Evolutionary conservation across 2,329 filamentous ascomycete species (phyloP), one percentile per base, ranked within the genome.

Genomic region (Colletotrichum phormii): DNA sequence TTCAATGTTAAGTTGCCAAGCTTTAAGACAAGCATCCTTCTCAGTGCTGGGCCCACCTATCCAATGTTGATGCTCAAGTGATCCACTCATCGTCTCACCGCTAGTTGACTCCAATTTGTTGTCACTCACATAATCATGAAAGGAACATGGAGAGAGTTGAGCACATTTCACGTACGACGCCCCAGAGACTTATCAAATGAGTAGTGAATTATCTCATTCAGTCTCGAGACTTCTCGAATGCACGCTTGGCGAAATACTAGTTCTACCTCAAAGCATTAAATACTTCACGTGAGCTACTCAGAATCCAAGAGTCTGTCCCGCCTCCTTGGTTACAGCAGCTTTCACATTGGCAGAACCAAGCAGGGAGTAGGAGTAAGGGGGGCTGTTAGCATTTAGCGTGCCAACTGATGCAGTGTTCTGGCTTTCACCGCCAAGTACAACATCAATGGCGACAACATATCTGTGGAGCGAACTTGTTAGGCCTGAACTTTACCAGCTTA

Each of bases 341-440:
- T 84, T 81, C 29, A 88, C 84, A 29, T 80, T 84, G 7, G 73
- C 80, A 0, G 84, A 84, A 0, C 85, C 86, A 29, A 89, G 77
- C 3, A 75, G 74, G 1, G 61, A 61, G 67, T 85, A 78, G 8
- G 79, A 81, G 79, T 90, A 89, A 26, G 78, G 77, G 77, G 90
- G 90, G 0, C 85, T 85, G 12, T 89, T 82, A 12, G 80, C 81
- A 33, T 79, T 86, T 18, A 89, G 80, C 4, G 84, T 86, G 35
- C 86, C 86, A 49, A 79, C 77, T 1, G 83, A 82, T 1, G 87
- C 89, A 24, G 83, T 80, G 79, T 89, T 89, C 22, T 77, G 77
- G 35, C 81, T 83, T 13, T 74, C 51, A 46, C 80, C 83, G 31
- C 87, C 83, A 18, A 85, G 80, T 68, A 79, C 78, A 33, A 82